Evolutionary conservation across 805 yeast species (phyloP).

Genomic region (Wickerhamiella brachini): DNA sequence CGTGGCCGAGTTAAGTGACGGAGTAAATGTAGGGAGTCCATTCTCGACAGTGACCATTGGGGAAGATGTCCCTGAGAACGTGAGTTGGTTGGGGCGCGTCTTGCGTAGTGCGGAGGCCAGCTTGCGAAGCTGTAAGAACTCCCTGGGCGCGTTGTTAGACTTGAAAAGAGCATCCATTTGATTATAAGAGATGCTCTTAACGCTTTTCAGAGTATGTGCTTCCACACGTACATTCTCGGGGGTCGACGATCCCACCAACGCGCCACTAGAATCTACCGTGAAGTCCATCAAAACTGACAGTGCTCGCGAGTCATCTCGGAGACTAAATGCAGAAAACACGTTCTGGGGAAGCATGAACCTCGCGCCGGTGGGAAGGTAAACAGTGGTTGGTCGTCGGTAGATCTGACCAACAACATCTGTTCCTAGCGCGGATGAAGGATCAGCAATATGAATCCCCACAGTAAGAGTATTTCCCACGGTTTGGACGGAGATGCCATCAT

Average conservation of each 20-base stretch:
- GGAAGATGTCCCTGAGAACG: not conserved
- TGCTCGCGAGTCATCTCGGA: conserved; percentile 34
- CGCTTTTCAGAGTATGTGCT: conserved; percentile 32
- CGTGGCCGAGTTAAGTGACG: conserved; percentile 15
- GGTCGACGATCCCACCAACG: conserved; percentile 23
- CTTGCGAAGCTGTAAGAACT: conserved; percentile 19
- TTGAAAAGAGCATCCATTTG: conserved; percentile 40
- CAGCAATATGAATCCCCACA: conserved; percentile 68
- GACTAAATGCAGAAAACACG: conserved; percentile 37
- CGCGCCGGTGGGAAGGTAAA: conserved; percentile 56
- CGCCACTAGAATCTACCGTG: not conserved
- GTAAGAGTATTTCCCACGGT: conserved; percentile 16
- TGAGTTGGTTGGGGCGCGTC: not conserved
- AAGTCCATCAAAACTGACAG: not conserved
- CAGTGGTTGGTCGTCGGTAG: conserved; percentile 44
- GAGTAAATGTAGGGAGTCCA: conserved; percentile 13
- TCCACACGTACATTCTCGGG: conserved; percentile 21
- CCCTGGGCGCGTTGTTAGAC: not conserved
- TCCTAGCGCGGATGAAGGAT: conserved; percentile 57
- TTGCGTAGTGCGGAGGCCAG: conserved; percentile 27
- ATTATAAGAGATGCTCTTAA: conserved; percentile 45
- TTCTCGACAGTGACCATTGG: conserved; percentile 9
- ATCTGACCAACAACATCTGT: conserved; percentile 40
- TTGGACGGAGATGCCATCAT: conserved; percentile 70
- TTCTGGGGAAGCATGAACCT: conserved; percentile 57